phyloP scores from a whole-genome alignment of 2,329 filamentous ascomycete genomes.

The Delphinella strobiligena region DNA sequence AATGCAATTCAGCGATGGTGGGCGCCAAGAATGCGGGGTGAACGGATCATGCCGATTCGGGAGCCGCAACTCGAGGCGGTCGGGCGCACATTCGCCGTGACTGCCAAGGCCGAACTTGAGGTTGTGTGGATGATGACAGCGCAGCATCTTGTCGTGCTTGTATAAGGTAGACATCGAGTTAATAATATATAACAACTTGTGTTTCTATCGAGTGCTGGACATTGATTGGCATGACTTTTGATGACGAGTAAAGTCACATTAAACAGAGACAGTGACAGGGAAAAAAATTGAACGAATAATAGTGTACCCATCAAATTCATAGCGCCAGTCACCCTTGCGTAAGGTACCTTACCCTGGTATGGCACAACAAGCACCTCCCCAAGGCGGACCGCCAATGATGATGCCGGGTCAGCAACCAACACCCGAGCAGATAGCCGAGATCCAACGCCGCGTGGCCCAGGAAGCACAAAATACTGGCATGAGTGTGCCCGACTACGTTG shows the following conservation, averaged over 20 bases:
- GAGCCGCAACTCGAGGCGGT: too few species aligned
- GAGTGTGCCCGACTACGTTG: constrained; percentile 72
- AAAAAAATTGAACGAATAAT: too few species aligned
- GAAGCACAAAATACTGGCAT: constrained; percentile 80
- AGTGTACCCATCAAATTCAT: too few species aligned
- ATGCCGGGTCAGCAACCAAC: constrained; percentile 45
- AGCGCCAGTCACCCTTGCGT: too few species aligned
- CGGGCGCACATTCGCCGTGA: too few species aligned
- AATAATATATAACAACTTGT: too few species aligned
- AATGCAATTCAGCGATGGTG: constrained; percentile 4
- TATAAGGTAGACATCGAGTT: too few species aligned
- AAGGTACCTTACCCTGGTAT: constrained; percentile 1
- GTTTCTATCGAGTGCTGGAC: too few species aligned
- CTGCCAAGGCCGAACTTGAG: too few species aligned
- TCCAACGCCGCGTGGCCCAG: constrained; percentile 69
- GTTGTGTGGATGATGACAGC: neutral
- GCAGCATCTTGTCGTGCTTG: neutral
- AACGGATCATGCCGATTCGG: constrained; percentile 5
- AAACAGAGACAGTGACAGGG: too few species aligned
- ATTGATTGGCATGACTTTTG: too few species aligned
- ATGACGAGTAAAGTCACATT: too few species aligned
- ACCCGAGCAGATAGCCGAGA: constrained; percentile 72
- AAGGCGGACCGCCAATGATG: constrained; percentile 1
- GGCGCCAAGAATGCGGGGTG: constrained; percentile 5
- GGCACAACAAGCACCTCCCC: neutral